phyloP scores from a whole-genome alignment of 495 filamentous ascomycete species.

The Penicillium alfredii region DNA sequence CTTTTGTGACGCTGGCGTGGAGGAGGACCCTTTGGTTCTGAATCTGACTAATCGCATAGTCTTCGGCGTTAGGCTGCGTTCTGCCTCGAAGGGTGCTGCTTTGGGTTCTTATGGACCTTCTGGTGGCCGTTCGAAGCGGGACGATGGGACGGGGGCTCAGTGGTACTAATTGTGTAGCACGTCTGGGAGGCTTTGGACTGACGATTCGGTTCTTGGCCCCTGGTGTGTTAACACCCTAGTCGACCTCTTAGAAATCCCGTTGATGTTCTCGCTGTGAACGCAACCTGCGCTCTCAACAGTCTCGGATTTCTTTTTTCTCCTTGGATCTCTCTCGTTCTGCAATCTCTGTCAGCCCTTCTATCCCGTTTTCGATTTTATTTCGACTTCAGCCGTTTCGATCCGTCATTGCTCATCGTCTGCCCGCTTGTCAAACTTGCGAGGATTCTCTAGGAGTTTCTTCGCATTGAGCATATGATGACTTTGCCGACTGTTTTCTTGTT shows the following conservation, averaged over 20 bases:
- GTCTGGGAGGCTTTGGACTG: too few species aligned
- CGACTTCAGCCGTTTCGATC: conserved; percentile 36
- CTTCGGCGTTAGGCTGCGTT: conserved; percentile 90
- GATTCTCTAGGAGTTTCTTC: conserved; percentile 3
- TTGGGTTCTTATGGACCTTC: conserved; percentile 57
- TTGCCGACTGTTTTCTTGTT: conserved; percentile 12
- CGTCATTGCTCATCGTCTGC: conserved; percentile 15
- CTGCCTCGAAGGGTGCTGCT: conserved; percentile 81
- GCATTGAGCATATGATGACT: conserved; percentile 8
- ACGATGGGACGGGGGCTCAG: conserved; percentile 53
- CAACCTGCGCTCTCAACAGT: conserved; percentile 31
- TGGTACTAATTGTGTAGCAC: conserved; percentile 54
- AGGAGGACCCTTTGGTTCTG: conserved; percentile 62
- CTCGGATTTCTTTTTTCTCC: conserved; percentile 35
- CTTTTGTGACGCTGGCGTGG: conserved; percentile 71
- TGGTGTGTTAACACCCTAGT: conserved; percentile 16
- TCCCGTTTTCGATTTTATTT: conserved; percentile 34
- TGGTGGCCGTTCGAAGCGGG: conserved; percentile 71
- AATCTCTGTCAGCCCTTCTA: conserved; percentile 35
- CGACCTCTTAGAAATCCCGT: conserved; percentile 27
- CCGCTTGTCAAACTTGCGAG: conserved; percentile 9
- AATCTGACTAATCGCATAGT: conserved; percentile 83
- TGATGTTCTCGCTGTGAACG: conserved; percentile 28
- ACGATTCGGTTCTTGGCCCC: too few species aligned
- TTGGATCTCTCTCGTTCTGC: conserved; percentile 36